Evolutionary conservation across 2,329 filamentous ascomycete species (phyloP), one percentile per base, ranked within the genome.

Genomic region (Seiridium cupressi): DNA sequence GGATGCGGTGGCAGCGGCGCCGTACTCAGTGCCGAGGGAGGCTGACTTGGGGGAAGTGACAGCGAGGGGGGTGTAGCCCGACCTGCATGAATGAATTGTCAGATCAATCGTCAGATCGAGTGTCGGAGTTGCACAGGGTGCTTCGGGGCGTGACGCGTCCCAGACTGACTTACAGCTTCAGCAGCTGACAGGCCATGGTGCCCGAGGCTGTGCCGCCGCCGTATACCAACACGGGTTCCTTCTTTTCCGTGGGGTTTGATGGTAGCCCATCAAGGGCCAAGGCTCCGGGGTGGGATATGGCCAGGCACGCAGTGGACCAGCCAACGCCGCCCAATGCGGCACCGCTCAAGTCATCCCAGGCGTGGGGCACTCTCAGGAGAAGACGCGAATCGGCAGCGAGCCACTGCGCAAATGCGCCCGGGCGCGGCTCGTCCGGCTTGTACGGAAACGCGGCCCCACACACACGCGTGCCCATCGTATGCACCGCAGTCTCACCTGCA

Each of bases 171-270:
- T 42, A 69, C 70, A 59, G 46, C 31, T 61, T 66, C 34, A 73
- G 55, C 3, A 73, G n/a, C 47, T 73, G 71, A 40, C 59, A 63
- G 1, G 71, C 69, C 61, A 72, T 69, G 0, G 65, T 70, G 2
- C 71, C 72, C 0, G 68, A 67, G 1, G 69, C 68, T 1, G 71
- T 71, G 0, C 63, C 66, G 3, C 63, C 72, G 4, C 71, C 72
- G 26, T 71, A 72, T 2, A 73, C 66, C 2, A 73, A 53, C 3
- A 73, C 67, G 1, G 68, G 66, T 7, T 53, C 36, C 4, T n/a
- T 49, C 10, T 42, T 54, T n/a, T 51, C 40, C 1, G 57, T 58
- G 2, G 61, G 62, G 1, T 44, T 36, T 3, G 64, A 60, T 3
- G 61, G 64, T 3, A 48, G 31, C 2, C 63, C 62, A 18, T 54